A percentile compares a stretch with the other conserved stretches of the same genome.
Conservation (phyloP, 78 protist species). For the Pirum gemmata region DNA sequence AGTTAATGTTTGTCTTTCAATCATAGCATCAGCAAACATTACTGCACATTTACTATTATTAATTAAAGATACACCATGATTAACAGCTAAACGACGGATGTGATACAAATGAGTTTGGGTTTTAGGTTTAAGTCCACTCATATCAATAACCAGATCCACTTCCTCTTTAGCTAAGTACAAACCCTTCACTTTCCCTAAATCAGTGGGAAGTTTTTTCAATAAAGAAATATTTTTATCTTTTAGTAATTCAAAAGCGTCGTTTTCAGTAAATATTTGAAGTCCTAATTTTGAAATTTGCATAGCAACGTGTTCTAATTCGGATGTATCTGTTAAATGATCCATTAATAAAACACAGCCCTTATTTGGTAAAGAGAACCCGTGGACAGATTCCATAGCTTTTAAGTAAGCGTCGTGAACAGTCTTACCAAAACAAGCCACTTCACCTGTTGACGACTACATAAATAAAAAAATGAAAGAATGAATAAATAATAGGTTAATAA, state of each 20-base stretch:
- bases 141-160: background rate
- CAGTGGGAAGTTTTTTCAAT: too few relatives aligned
- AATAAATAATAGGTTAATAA: too few relatives aligned
- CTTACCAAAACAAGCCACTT: slow-evolving; percentile 82
- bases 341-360: too few relatives aligned
- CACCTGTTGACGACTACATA: slow-evolving; percentile 92
- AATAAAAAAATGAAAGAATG: too few relatives aligned
- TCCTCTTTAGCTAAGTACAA: too few relatives aligned
- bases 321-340: too few relatives aligned
- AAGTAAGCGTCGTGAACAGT: slow-evolving; percentile 76
- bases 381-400: slow-evolving; percentile 74
- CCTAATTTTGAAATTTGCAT: slow-evolving; percentile 63
- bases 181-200: too few relatives aligned
- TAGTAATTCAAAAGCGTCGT: background rate
- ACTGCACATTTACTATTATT: background rate
- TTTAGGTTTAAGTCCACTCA: slow-evolving; percentile 51
- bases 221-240: background rate
- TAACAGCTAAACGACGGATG: background rate
- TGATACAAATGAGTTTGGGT: slow-evolving; percentile 57
- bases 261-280: background rate
- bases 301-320: too few relatives aligned
- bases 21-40: background rate
- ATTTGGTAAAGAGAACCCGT: slow-evolving; percentile 57
- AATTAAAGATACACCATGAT: background rate
- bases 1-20: background rate